These are phyloP conservation scores for Ambrosia artemisiifolia DNA, from an alignment of 129 eudicot species.

Conservation along the genomic window DNA sequence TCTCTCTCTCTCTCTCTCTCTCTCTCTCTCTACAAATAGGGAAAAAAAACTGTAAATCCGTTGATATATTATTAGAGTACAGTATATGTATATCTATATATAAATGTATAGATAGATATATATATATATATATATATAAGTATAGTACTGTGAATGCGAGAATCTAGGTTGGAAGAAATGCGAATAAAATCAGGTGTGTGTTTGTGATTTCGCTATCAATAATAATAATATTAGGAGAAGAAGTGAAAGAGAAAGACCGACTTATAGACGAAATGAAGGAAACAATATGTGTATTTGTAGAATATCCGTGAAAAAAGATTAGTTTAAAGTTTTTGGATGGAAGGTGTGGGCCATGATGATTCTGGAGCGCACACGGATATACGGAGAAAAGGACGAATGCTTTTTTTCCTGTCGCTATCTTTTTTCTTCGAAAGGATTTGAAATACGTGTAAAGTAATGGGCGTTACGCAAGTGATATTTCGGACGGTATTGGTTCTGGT, in stretches of 20 bases:
- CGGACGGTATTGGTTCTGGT: too few relatives aligned
- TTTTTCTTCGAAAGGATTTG: not conserved
- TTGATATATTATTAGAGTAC: not conserved
- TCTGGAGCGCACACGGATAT: constrained; percentile 32
- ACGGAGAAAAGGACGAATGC: not conserved
- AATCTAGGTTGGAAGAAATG: too few relatives aligned
- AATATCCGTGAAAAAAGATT: constrained; percentile 23
- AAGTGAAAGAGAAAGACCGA: not conserved
- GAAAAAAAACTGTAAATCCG: too few relatives aligned
- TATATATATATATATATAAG: too few relatives aligned
- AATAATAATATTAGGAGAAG: not conserved
- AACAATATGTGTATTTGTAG: constrained; percentile 16
- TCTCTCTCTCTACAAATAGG: too few relatives aligned
- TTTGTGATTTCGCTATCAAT: too few relatives aligned
- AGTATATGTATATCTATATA: too few relatives aligned
- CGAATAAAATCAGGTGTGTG: too few relatives aligned
- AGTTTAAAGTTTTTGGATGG: too few relatives aligned
- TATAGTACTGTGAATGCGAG: too few relatives aligned
- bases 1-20: not conserved
- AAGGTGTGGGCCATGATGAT: constrained; percentile 7
- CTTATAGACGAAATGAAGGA: not conserved
- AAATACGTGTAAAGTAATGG: not conserved
- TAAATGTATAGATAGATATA: too few relatives aligned
- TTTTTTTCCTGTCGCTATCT: not conserved
- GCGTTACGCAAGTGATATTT: too few relatives aligned